Evolutionary conservation across 495 filamentous ascomycete genomes (phyloP), one percentile per base, ranked within the genome.

Genomic region (Cercophora newfieldiana): DNA sequence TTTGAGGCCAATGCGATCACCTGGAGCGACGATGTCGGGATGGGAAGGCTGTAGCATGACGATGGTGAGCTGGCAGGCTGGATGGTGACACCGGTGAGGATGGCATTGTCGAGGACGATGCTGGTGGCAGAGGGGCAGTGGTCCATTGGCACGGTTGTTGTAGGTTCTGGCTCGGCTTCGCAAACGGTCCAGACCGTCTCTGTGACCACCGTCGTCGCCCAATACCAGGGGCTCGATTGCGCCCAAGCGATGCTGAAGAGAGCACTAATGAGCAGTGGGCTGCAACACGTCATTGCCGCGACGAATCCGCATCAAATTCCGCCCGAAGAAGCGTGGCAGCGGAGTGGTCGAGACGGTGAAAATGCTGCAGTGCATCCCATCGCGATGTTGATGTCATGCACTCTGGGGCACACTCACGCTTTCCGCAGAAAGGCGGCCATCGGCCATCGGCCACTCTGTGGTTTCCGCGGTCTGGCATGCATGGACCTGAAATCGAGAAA

Each of bases 21-120:
- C 8, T 71, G 30, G 14, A 72, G 66, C 0, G 68, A 64, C 0
- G 59, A 48, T 0, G 59, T 48, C 24, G 71, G 71, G 7, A 59
- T 71, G 6, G 66, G 71, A 24, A 72, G 60, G 16, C 30, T 37
- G 58, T 70, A 72, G 61, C 71, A 71, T 0, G 68, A 68, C 6
- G 68, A 59, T 25, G 71, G 68, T 2, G 68, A 72, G 44, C 66
- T 66, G 14, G 66, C 56, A 4, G 71, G 60, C 26, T 72, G 68
- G 12, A 72, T 48, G 21, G 68, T 71, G 28, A 72, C 58, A 47
- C 56, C 63, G 29, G 63, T 68, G 14, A 72, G 50, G 7, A 61
- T 29, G 29, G 53, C 66, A 22, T 67, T 54, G 22, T 59, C 33
- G 14, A 72, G 53, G 12, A 66, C 44, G 6, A 72, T 60, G 61